Percentiles rank a stretch among this genome's conserved stretches.
Conservation (phyloP, 768 basidiomycete genomes). For the Hygrophorus pudorinus region DNA sequence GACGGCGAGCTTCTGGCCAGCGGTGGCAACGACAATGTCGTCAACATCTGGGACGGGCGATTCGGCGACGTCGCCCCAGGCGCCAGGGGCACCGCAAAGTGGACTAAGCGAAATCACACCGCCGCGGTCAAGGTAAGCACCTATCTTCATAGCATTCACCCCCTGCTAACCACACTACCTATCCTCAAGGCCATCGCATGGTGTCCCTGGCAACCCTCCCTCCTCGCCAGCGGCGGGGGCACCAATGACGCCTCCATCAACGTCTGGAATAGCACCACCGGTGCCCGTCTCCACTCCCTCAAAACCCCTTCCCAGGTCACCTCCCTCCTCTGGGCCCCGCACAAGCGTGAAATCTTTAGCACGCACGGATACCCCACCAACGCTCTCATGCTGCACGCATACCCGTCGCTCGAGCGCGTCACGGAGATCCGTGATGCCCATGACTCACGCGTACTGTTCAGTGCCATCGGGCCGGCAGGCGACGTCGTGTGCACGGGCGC, state of each 20-base stretch:
- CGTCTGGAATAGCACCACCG: slow-evolving; percentile 87
- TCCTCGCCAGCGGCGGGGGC: slow-evolving; percentile 90
- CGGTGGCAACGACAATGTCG: slow-evolving; percentile 96
- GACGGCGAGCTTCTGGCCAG: slow-evolving; percentile 89
- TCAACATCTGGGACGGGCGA: slow-evolving; percentile 94
- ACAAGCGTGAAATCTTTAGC: slow-evolving; percentile 81
- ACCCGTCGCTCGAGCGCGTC: slow-evolving; percentile 76
- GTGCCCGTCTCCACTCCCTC: slow-evolving; percentile 80
- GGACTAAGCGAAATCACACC: slow-evolving; percentile 87
- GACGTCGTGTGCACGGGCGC: slow-evolving; percentile 89
- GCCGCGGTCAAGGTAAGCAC: slow-evolving; percentile 67
- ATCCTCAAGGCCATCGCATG: slow-evolving; percentile 77
- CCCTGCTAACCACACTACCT: background rate
- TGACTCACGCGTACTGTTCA: slow-evolving; percentile 83
- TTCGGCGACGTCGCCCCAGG: slow-evolving; percentile 46
- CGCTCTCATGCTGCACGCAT: slow-evolving; percentile 70
- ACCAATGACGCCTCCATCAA: slow-evolving; percentile 89
- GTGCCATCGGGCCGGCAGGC: slow-evolving; percentile 77
- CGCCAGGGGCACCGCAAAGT: slow-evolving; percentile 59
- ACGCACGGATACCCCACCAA: slow-evolving; percentile 95
- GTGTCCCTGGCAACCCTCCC: slow-evolving; percentile 92
- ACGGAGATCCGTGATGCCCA: slow-evolving; percentile 87
- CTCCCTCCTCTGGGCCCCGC: slow-evolving; percentile 78
- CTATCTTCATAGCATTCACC: background rate
- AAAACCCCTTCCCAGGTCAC: slow-evolving; percentile 89